Evolutionary conservation across 2,329 filamentous ascomycete genomes (phyloP).

Genomic region (Aspergillus flavus): DNA sequence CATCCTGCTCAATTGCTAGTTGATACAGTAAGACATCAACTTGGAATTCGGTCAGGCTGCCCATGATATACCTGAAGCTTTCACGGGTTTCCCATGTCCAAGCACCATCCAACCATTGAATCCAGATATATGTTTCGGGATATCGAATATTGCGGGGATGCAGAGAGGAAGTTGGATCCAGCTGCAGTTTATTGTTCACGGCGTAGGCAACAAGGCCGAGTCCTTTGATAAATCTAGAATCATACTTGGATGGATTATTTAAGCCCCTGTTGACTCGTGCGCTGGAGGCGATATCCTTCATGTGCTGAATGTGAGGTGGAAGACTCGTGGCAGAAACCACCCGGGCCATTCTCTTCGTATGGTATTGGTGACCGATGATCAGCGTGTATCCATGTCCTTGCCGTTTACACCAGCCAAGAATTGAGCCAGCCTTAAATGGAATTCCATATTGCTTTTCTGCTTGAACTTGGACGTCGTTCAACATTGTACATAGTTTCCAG

Average conservation of each 20-base stretch:
- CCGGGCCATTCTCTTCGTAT: constrained; percentile 9
- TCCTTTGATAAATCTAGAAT: neutral
- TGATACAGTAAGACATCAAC: constrained; percentile 13
- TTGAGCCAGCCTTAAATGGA: constrained; percentile 5
- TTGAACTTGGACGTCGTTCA: too few relatives aligned
- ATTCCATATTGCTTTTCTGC: constrained; percentile 15
- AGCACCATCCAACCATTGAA: constrained; percentile 10
- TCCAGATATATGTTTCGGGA: constrained; percentile 14
- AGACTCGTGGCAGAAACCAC: constrained; percentile 3
- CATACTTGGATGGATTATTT: neutral
- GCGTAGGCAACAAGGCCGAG: neutral
- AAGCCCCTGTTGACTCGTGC: neutral
- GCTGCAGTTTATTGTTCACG: neutral
- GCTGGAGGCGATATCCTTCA: too few relatives aligned
- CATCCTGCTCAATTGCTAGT: constrained; percentile 14
- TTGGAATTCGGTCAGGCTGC: constrained; percentile 7
- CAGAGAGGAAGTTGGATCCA: constrained; percentile 6
- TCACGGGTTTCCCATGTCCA: constrained; percentile 17
- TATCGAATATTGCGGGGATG: constrained; percentile 8
- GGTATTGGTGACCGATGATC: constrained; percentile 13
- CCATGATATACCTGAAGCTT: constrained; percentile 9
- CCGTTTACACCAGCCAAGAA: constrained; percentile 9
- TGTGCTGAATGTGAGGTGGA: neutral
- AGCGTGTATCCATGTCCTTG: neutral
- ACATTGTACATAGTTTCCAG: neutral